Percentiles rank a stretch among this genome's conserved stretches.
Conservation (phyloP, 2,329 filamentous ascomycete genomes). For the Bipolaris gigantea region DNA sequence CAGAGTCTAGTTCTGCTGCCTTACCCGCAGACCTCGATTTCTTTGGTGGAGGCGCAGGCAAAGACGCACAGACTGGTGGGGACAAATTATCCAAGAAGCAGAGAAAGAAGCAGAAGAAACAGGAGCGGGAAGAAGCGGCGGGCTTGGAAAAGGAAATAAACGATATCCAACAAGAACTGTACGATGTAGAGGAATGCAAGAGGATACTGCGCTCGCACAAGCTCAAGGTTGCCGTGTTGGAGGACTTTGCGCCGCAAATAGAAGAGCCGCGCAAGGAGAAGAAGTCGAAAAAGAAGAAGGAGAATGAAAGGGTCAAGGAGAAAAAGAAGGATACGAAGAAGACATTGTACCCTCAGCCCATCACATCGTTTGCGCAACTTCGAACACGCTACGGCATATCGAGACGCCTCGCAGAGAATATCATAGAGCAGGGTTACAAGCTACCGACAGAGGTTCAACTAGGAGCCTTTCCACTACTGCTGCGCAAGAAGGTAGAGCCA, state of each 20-base stretch:
- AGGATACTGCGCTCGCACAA: conserved; percentile 77
- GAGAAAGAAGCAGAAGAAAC: conserved; percentile 18
- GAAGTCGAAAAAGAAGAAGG: conserved; percentile 61
- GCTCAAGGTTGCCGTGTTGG: conserved; percentile 80
- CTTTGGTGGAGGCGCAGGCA: conserved; percentile 38
- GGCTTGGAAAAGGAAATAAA: conserved; percentile 6
- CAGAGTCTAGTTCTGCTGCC: background rate
- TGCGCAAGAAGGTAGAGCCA: conserved; percentile 51
- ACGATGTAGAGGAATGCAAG: conserved; percentile 72
- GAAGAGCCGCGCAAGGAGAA: conserved; percentile 54
- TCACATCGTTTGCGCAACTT: conserved; percentile 76
- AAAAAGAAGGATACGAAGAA: conserved; percentile 58
- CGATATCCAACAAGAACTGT: conserved; percentile 22
- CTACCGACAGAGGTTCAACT: conserved; percentile 94
- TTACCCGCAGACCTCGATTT: conserved; percentile 49
- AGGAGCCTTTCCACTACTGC: conserved; percentile 76
- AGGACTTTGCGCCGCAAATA: conserved; percentile 44
- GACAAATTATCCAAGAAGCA: conserved; percentile 16
- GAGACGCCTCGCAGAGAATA: conserved; percentile 72
- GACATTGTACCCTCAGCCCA: conserved; percentile 75
- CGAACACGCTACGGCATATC: conserved; percentile 73
- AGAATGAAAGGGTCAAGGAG: conserved; percentile 41
- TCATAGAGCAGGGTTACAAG: conserved; percentile 80
- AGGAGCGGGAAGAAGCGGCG: conserved; percentile 9
- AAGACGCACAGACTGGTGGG: conserved; percentile 12